phyloP scores from a whole-genome alignment of 108 stramenopile genomes.

The Mediolabrus comicus region DNA sequence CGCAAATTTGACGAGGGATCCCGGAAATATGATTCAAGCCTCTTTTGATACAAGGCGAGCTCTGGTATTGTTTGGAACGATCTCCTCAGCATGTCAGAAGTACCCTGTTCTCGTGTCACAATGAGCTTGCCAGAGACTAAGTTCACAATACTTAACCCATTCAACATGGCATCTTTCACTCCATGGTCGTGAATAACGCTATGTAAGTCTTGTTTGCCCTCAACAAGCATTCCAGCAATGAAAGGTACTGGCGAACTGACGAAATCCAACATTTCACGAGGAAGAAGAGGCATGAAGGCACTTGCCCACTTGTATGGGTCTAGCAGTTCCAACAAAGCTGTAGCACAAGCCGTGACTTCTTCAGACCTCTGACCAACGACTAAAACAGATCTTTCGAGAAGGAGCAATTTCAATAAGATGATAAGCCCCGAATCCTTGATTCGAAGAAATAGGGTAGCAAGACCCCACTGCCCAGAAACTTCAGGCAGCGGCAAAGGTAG shows the following conservation, averaged over 20 bases:
- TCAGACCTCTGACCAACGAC: conserved; percentile 40
- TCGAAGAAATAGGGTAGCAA: conserved; percentile 39
- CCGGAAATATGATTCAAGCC: conserved; percentile 33
- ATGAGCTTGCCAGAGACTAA: conserved; percentile 44
- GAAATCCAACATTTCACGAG: conserved; percentile 51
- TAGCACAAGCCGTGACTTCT: conserved; percentile 43
- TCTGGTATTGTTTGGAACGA: conserved; percentile 42
- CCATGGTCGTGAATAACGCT: conserved; percentile 31
- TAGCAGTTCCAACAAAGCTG: conserved; percentile 41
- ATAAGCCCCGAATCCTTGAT: conserved; percentile 43
- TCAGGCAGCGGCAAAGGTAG: conserved; percentile 50
- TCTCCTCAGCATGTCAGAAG: conserved; percentile 42
- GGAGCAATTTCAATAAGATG: conserved; percentile 48
- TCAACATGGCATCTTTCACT: conserved; percentile 45
- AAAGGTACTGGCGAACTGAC: conserved; percentile 56
- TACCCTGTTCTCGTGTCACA: conserved; percentile 42
- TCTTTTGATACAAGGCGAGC: conserved; percentile 35
- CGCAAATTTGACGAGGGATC: conserved; percentile 34
- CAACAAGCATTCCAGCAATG: conserved; percentile 48
- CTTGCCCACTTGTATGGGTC: conserved; percentile 52
- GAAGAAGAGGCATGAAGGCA: conserved; percentile 55
- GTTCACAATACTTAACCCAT: conserved; percentile 45
- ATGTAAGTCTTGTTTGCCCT: conserved; percentile 28
- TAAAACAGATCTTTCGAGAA: conserved; percentile 47
- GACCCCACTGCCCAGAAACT: conserved; percentile 45